These are phyloP conservation scores for Pueraria montana DNA, from an alignment of 306 rosid genomes.

Conservation along the genomic window DNA sequence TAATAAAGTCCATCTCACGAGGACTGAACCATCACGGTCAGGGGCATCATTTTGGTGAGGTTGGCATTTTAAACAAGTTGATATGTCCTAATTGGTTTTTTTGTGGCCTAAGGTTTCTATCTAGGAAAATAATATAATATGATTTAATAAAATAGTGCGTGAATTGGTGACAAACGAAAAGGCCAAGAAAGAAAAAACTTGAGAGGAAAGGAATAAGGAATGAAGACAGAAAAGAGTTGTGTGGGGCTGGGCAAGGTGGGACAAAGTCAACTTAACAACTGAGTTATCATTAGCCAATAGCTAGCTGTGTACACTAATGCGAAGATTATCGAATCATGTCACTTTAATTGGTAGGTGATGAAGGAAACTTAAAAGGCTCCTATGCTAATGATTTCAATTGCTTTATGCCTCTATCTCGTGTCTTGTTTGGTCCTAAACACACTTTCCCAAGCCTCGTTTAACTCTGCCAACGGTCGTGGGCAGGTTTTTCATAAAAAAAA, in stretches of 20 bases:
- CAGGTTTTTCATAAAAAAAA: background rate
- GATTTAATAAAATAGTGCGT: background rate
- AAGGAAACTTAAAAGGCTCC: constrained; percentile 55
- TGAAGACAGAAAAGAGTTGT: constrained; percentile 31
- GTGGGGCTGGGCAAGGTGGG: constrained; percentile 52
- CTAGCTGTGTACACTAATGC: constrained; percentile 35
- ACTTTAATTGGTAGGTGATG: constrained; percentile 72
- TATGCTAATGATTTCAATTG: constrained; percentile 45
- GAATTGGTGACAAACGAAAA: background rate
- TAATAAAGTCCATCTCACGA: constrained; percentile 40
- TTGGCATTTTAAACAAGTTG: constrained; percentile 47
- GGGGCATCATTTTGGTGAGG: constrained; percentile 45
- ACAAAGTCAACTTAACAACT: constrained; percentile 58
- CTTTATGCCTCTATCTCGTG: background rate
- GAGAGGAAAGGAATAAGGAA: constrained; percentile 35
- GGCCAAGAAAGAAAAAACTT: constrained; percentile 41
- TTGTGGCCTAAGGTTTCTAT: constrained; percentile 34
- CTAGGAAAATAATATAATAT: background rate
- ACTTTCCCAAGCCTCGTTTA: background rate
- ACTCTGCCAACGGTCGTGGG: background rate
- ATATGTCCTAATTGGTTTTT: constrained; percentile 42
- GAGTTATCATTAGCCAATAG: constrained; percentile 53
- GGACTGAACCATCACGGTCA: constrained; percentile 40
- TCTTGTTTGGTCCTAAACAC: background rate
- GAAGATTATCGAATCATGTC: constrained; percentile 56